Evolutionary conservation across 805 yeast species (phyloP), one percentile per base, ranked within the genome.

Genomic region (Yamadazyma laniorum): DNA sequence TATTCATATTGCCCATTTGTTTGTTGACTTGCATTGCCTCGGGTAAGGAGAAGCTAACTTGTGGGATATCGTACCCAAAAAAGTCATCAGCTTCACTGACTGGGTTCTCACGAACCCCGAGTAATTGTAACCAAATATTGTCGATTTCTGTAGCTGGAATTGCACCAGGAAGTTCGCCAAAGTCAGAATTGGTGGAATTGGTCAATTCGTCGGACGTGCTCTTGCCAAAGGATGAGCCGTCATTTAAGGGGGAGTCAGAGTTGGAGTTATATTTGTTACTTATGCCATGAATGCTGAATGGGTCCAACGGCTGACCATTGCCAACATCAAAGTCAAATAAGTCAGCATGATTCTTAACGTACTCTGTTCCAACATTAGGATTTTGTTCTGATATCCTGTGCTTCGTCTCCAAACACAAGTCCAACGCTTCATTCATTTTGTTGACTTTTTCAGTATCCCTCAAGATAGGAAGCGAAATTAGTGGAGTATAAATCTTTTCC

Each of bases 391-490:
- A 17, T 7, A 36, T 11, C 18, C 31, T 36, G 12, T 29, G 13
- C 29, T 31, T 32, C 5, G 37, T 33, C 12, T 34, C 38, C 14
- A 39, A 29, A 34, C 42, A 39, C 22, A 34, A 18, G 22, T 39
- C 35, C 28, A 39, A 34, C 11, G 34, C 22, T 21, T 31, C 35
- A n/a, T 18, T 29, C 16, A 39, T 9, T 16, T 34, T 30, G 8
- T 22, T 5, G 6, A 34, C 35, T 18, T 19, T 39, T 6, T 34
- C 32, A 14, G 19, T 13, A 17, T 39, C 38, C 12, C 22, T 35
- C 5, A 39, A 25, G n/a, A 39, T 34, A 15, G 42, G 42, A 25
- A 39, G 34, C 6, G 18, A 22, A 15, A 19, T n/a, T 5, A 8
- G 6, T 17, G 13, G 19, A 4, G n/a, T 18, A 9, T 25, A 9